Conservation (phyloP, 1,284 basidiomycete species). For the Takashimella koratensis region DNA sequence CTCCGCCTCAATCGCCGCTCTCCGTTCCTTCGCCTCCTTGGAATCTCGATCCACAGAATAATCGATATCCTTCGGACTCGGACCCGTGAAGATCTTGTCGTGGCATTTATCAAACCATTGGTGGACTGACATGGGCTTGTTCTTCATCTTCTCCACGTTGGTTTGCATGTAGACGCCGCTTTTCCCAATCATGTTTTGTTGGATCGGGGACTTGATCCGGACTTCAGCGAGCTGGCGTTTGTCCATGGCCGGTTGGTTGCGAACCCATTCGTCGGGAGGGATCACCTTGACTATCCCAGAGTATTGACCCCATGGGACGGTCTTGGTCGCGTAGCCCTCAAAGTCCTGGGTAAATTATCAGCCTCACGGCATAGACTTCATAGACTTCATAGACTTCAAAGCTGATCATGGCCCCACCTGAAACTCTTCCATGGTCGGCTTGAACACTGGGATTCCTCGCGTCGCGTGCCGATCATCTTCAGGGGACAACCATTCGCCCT, state of each 20-base stretch:
- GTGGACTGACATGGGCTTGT: conserved; percentile 63
- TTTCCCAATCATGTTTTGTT: conserved; percentile 83
- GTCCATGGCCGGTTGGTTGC: conserved; percentile 64
- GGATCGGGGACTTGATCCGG: conserved; percentile 76
- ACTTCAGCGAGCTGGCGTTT: conserved; percentile 63
- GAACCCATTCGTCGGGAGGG: conserved; percentile 84
- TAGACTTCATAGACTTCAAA: too few relatives aligned
- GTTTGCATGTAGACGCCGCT: conserved; percentile 83
- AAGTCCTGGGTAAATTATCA: conserved; percentile 59
- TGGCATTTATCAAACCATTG: conserved; percentile 82
- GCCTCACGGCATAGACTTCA: too few relatives aligned
- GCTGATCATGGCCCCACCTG: too few relatives aligned
- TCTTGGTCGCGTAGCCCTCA: conserved; percentile 75
- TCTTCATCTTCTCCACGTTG: conserved; percentile 82
- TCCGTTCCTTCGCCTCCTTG: conserved; percentile 32
- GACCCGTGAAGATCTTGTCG: conserved; percentile 30
- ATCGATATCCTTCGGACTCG: conserved; percentile 36
- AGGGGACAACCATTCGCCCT: conserved; percentile 53
- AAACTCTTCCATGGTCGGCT: conserved; percentile 83
- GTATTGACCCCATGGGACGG: conserved; percentile 80
- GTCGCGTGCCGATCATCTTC: conserved; percentile 77
- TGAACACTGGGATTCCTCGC: conserved; percentile 90
- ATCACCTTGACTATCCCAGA: conserved; percentile 93
- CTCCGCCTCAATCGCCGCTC: conserved; percentile 16
- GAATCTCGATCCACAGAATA: conserved; percentile 31